Base-by-base conservation (phyloP, 2,329 filamentous ascomycete species). In the Pestalotiopsis sp. region DNA sequence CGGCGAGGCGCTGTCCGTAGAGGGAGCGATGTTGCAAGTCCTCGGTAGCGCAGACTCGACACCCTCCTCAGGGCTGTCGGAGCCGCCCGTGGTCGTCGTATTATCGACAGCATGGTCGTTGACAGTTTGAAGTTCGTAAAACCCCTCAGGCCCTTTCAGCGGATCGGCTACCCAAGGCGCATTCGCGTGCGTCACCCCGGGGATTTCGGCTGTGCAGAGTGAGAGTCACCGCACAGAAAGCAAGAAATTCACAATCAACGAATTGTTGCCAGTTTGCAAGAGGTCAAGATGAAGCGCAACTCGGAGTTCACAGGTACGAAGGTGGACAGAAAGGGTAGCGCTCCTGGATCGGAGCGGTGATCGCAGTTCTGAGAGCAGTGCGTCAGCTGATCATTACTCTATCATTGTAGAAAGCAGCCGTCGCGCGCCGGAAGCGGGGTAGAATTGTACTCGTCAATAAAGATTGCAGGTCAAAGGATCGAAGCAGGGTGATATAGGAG, bases 1-100 rank as follows among this genome's bases (percentile, higher is more conserved):
- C 85, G 82, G 68, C 83, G 80, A 9, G 80, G 76, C 31, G 77
- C 72, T 23, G 75, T 73, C 41, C 70, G 74, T 11, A 75, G 70
- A 31, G 71, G 60, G 49, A 73, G 71, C 25, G 79, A 79, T 6
- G 70, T 74, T 6, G 80, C 79, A 20, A 82, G 70, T 25, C 69
- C 62, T 62, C 65, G 61, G 11, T 7, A 39, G 49, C 52, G 61
- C n/a, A 60, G 62, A 57, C 45, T 39, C 23, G 71, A 67, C 31
- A 38, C 68, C 64, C 64, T 39, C 64, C 64, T 39, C 20, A 63
- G 13, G 39, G 69, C 67, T 52, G 75, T 58, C 12, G 69, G 70
- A 55, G 67, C 65, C 62, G 69, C 68, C 67, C 69, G 70, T 67
- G 70, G 72, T 71, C 75, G 72, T 67, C 58, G 68, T 55, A 75